phyloP scores from a whole-genome alignment of 805 yeast species.

The Myxozyma neglecta region DNA sequence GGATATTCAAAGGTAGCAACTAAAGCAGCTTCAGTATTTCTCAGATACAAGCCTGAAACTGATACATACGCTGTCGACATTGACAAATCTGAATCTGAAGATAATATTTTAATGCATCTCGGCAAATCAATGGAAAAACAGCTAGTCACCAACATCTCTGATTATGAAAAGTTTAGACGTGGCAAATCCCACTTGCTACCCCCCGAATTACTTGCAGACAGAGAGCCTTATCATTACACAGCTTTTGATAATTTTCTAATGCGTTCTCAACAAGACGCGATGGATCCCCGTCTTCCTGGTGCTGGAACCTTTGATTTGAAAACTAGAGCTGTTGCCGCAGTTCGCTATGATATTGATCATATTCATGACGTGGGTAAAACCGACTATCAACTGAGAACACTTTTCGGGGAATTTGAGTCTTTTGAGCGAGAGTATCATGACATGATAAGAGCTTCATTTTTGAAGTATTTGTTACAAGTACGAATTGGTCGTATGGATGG shows the following conservation, averaged over 20 bases:
- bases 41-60: constrained; percentile 48
- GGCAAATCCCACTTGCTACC: constrained; percentile 28
- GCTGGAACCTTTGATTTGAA: constrained; percentile 90
- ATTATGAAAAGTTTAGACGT: constrained; percentile 48
- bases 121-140: constrained; percentile 81
- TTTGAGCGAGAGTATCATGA: constrained; percentile 79
- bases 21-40: constrained; percentile 57
- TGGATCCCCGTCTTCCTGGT: constrained; percentile 75
- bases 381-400: constrained; percentile 63
- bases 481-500: constrained; percentile 97
- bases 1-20: constrained; percentile 49
- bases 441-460: constrained; percentile 67
- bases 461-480: constrained; percentile 88
- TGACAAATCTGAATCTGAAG: constrained; percentile 67
- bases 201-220: constrained; percentile 12
- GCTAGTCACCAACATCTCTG: constrained; percentile 59
- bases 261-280: constrained; percentile 90
- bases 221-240: constrained; percentile 68
- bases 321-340: constrained; percentile 85
- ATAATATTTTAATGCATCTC: constrained; percentile 64
- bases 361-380: constrained; percentile 59
- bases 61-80: constrained; percentile 63
- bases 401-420: constrained; percentile 71
- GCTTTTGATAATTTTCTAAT: constrained; percentile 65
- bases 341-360: constrained; percentile 71